Evolutionary conservation across 2,329 filamentous ascomycete genomes (phyloP), one percentile per base, ranked within the genome.

Genomic region (Aspergillus carbonarius): DNA sequence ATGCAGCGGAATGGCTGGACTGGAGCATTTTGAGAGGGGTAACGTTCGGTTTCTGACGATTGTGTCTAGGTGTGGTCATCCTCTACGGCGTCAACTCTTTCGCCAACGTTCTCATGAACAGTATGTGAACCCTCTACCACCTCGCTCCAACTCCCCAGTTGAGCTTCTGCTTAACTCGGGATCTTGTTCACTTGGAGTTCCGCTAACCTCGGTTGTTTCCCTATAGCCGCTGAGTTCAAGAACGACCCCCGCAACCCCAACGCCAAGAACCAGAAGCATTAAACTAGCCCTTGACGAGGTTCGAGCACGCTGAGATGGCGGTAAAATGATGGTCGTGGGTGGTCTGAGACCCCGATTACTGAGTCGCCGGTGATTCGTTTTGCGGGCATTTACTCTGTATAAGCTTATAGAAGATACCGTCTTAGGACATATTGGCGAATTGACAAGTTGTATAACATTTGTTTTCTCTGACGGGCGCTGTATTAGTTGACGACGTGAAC

Each of bases 61-160:
- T 62, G 27, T 63, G 51, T 58, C 60, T 57, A 96, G 93, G 92
- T 75, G 76, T 90, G 64, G 82, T 97, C 78, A 88, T 99, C 76
- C 85, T 90, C 75, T 97, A 96, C 82, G 95, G 93, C 74, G 83
- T 96, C 83, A 96, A 96, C 85, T 86, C 90, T 64, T 85, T 88
- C 70, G 89, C 92, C 75, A 90, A 84, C 76, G 81, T 85, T 71
- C 85, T 96, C 82, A 87, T 89, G 81, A 82, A 86, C 76, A 85
- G 93, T 98, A 87, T 78, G 87, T 85, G 10, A 10, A 53, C 47
- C 55, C 46, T 32, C 44, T 6, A 25, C 42, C 39, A 7, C 5
- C 18, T 40, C 39, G 13, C n/a, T 34, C 39, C 5, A 42, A 37
- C 15, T 40, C n/a, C 20, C 2, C 1, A 10, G 1, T 32, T 17